Percentiles rank a stretch among this genome's conserved stretches.
These are phyloP conservation scores for Phlebiopsis gigantea DNA, from an alignment of 768 basidiomycete species.

Conservation along the genomic window DNA sequence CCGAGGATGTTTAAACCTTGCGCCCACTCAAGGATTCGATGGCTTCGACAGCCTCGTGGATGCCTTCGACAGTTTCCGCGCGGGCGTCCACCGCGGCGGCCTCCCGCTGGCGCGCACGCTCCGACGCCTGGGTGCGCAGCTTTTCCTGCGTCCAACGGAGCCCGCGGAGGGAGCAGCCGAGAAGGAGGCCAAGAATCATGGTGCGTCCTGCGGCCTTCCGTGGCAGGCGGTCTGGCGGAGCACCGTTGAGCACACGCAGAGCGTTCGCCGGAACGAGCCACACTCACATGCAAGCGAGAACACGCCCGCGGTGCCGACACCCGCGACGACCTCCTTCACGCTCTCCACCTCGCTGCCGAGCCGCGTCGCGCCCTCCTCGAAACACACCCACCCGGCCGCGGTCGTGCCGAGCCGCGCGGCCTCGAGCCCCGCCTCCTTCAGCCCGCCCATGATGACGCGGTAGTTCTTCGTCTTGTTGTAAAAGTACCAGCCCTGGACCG, in stretches of 20 bases:
- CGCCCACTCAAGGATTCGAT: neutral
- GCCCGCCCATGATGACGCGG: slow-evolving; percentile 65
- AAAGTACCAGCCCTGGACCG: slow-evolving; percentile 89
- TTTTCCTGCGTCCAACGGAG: slow-evolving; percentile 25
- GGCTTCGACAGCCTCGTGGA: neutral
- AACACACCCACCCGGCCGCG: slow-evolving; percentile 43
- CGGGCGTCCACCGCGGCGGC: slow-evolving; percentile 18
- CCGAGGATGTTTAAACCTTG: neutral
- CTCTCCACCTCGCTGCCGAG: slow-evolving; percentile 32
- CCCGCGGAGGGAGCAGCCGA: slow-evolving; percentile 49
- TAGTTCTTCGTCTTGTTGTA: slow-evolving; percentile 98
- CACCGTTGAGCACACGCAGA: neutral
- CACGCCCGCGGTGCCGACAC: slow-evolving; percentile 53
- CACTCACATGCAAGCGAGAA: slow-evolving; percentile 53
- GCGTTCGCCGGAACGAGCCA: slow-evolving; percentile 1
- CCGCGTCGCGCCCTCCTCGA: slow-evolving; percentile 40
- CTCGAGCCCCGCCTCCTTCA: slow-evolving; percentile 61
- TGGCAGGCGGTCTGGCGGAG: slow-evolving; percentile 48
- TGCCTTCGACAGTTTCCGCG: slow-evolving; percentile 5
- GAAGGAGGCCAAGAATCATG: slow-evolving; percentile 47
- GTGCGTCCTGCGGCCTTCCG: slow-evolving; percentile 44
- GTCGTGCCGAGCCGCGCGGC: slow-evolving; percentile 44
- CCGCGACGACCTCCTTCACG: slow-evolving; percentile 56
- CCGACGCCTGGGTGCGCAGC: slow-evolving; percentile 21
- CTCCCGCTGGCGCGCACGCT: slow-evolving; percentile 20